Base-by-base conservation (phyloP, 192 early-diverging fungal species). In the Backusella liffmaniae region DNA sequence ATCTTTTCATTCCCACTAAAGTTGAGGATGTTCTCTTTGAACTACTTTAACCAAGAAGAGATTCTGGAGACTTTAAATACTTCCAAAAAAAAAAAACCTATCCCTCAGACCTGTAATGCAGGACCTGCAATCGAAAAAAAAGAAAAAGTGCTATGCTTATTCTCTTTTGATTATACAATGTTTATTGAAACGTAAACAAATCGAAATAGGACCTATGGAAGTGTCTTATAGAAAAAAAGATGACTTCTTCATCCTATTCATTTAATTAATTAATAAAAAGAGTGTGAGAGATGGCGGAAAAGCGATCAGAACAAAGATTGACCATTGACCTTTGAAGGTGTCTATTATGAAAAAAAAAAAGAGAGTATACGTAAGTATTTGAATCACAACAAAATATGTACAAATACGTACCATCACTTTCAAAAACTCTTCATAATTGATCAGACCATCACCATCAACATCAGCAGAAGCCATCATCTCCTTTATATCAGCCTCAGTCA, bases 401-500 rank as follows among this genome's bases (percentile, higher is more conserved):
- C 32, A 71, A 42, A 18, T 26, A 53, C 72, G 26, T 73, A 73
- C 77, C 87, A 90, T 90, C 81, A 92, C 93, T 84, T 93, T 93
- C 80, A 93, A 86, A 82, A 97, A 97, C 86, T 97, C 94, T 79
- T 95, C 91, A 77, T 94, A 94, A 77, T 94, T 94, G 79, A 97
- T 96, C 72, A 89, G 84, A 59, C 94, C 94, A 75, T 96, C 94
- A 36, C 92, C 92, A 74, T 96, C 91, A 59, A 91, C 90, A 76
- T 97, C 96, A 41, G 88, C 93, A 70, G 91, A 92, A 35, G 41
- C 73, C 21, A 74, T 6, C 73, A 74, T 74, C 12, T 66, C 62
- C 29, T 49, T 30, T 29, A 74, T 16, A 32, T 74, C 73, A 30
- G 34, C 37, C 13, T 26, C 41, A 3, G 73, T 46, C 15, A 65